These are phyloP conservation scores for Solanum dulcamara DNA, from an alignment of 257 asterid species.

Conservation along the genomic window DNA sequence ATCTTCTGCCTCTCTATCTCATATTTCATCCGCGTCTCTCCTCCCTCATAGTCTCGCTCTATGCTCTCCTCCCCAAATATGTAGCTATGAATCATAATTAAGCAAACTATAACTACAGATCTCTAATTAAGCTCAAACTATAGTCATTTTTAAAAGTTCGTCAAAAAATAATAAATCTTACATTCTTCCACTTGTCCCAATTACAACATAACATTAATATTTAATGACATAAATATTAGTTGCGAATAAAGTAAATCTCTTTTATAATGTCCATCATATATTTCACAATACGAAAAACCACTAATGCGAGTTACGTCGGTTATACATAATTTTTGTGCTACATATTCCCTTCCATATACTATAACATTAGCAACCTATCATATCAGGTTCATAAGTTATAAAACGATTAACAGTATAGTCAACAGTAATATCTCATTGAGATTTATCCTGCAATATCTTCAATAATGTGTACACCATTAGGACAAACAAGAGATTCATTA, in stretches of 20 bases:
- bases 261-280: neutral
- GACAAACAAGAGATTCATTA: neutral
- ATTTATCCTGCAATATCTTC: rapidly evolving
- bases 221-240: neutral
- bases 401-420: neutral
- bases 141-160: too few relatives aligned
- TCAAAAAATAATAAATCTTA: too few relatives aligned
- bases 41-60: too few relatives aligned
- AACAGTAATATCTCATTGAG: neutral
- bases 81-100: too few relatives aligned
- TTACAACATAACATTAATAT: neutral
- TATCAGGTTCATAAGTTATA: neutral
- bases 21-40: too few relatives aligned
- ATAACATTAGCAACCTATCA: neutral
- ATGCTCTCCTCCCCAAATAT: too few relatives aligned
- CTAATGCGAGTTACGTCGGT: neutral
- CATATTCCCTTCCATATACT: neutral
- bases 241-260: neutral
- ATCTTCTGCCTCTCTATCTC: too few relatives aligned
- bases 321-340: neutral
- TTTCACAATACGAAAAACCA: neutral
- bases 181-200: neutral
- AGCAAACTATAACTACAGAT: too few relatives aligned
- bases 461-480: neutral
- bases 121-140: too few relatives aligned